These are phyloP conservation scores for Lolium rigidum DNA, from an alignment of 176 grass and related monocot species.

Conservation along the genomic window DNA sequence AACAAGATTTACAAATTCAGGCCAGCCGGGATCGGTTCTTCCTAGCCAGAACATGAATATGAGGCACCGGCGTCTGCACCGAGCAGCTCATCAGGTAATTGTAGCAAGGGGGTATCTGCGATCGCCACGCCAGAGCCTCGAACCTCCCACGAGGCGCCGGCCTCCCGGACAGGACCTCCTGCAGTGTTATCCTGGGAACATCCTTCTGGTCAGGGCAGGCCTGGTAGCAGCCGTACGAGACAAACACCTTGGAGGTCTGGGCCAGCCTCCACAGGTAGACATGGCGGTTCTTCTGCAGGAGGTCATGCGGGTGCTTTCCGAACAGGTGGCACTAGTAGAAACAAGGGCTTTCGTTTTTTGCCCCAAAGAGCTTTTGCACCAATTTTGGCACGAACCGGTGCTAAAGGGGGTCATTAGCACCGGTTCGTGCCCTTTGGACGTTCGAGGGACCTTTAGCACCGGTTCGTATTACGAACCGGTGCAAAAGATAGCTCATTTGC, in stretches of 20 bases:
- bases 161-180: conserved; percentile 33
- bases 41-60: neutral
- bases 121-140: conserved; percentile 30
- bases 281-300: neutral
- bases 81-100: conserved; percentile 40
- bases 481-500: no score
- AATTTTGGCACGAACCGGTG: no score
- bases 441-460: no score
- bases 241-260: conserved; percentile 20
- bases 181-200: conserved; percentile 19
- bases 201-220: neutral
- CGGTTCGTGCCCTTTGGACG: no score
- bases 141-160: conserved; percentile 27
- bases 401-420: no score
- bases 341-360: no score
- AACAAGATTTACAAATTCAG: neutral
- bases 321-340: no score
- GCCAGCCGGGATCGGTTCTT: conserved; percentile 20
- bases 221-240: conserved; percentile 37
- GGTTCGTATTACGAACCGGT: no score
- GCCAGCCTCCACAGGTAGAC: conserved; percentile 33
- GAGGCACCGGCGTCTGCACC: neutral
- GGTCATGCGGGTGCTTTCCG: conserved; percentile 17
- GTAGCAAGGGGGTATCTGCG: conserved; percentile 38
- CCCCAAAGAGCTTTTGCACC: no score